phyloP scores from a whole-genome alignment of 441 rosid species.

The Biscutella laevigata region DNA sequence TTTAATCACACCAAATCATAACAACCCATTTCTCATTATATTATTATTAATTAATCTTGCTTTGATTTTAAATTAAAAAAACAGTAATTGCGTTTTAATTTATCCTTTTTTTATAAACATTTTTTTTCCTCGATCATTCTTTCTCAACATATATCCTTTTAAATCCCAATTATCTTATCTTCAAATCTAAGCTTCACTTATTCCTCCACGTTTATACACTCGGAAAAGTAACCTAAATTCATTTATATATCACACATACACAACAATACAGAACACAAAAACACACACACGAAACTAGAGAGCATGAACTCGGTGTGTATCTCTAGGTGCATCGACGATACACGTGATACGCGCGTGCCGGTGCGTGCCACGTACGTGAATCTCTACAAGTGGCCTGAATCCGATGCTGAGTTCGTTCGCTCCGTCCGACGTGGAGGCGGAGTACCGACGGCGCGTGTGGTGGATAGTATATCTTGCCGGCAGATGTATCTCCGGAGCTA shows the following conservation, averaged over 20 bases:
- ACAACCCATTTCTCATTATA: slow-evolving; percentile 19
- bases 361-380: slow-evolving; percentile 69
- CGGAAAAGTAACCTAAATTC: neutral
- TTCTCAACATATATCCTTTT: slow-evolving; percentile 11
- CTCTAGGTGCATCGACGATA: slow-evolving; percentile 66
- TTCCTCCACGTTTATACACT: slow-evolving; percentile 21
- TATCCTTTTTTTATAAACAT: neutral
- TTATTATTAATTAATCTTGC: slow-evolving; percentile 3
- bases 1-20: slow-evolving; percentile 18
- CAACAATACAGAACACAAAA: neutral
- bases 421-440: slow-evolving; percentile 40
- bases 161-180: slow-evolving; percentile 36
- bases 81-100: slow-evolving; percentile 3
- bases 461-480: slow-evolving; percentile 76
- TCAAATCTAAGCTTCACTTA: slow-evolving; percentile 47
- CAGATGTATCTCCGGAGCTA: slow-evolving; percentile 90
- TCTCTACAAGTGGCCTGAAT: slow-evolving; percentile 91
- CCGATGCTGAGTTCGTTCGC: slow-evolving; percentile 73
- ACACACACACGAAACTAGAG: neutral
- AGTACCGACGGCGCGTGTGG: slow-evolving; percentile 46
- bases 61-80: neutral
- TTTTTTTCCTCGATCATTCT: slow-evolving; percentile 5
- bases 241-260: slow-evolving; percentile 18
- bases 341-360: slow-evolving; percentile 59
- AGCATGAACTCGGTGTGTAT: slow-evolving; percentile 80